Base-by-base conservation (phyloP, 1,284 basidiomycete genomes). In the Anthracocystis setariae region DNA sequence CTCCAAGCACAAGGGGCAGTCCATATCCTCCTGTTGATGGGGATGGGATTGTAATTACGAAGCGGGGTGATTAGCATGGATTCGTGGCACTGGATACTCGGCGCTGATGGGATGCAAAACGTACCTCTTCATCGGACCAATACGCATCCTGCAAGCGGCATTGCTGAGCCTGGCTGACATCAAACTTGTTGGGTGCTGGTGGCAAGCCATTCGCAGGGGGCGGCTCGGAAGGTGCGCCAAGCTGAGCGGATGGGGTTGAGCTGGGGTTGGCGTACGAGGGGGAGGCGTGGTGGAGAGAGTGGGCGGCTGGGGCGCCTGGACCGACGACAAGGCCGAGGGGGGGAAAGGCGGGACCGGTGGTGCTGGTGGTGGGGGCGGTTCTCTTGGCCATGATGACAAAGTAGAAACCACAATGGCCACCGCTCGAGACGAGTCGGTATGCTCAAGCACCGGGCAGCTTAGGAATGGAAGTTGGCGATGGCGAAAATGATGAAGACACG, bases 1-100 rank as follows among this genome's bases (percentile, higher is more conserved):
- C 83, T 98, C 96, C 58, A 98, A 89, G 85, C 96, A 99, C 69
- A 99, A 89, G 46, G 96, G 93, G 85, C 96, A 99, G 81, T 98
- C 95, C 76, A 92, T 91, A 81, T 97, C 94, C 84, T 98, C 96
- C 93, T 96, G 71, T 39, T 42, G 35, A 13, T 7, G 37, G 25
- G 23, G 40, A 18, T 27, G 27, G 33, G 13, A 25, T 21, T 15
- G 42, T 21, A 33, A 43, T 29, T 12, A 38, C 35, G 8, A 21
- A 5, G 37, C 3, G 13, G 25, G 38, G 38, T 24, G 7, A 33
- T 39, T 18, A 24, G 40, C 21, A 23, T 29, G 29, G 12, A 12
- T 10, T 12, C 20, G 20, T 2, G 18, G 21, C 21, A 8, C 18
- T 29, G 29, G 7, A 29, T 29, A 29, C 12, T 7, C 5, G 7